These are phyloP conservation scores for Trichoderma sp. DNA, from an alignment of 2,329 filamentous ascomycete species.

Conservation along the genomic window DNA sequence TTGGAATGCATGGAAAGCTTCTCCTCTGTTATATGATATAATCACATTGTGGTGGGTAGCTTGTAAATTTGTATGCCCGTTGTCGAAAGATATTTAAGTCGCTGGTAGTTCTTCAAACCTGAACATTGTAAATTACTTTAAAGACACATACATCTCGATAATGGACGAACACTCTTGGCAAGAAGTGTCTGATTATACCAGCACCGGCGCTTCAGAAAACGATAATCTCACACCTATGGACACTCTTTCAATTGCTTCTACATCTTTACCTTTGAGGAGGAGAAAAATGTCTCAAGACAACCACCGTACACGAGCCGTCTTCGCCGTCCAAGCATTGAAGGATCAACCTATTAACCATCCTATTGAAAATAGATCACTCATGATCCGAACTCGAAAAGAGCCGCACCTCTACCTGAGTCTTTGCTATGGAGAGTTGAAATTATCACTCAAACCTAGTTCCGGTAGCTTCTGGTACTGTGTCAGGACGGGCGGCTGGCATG, in stretches of 20 bases:
- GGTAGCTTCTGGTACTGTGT: neutral
- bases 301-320: neutral
- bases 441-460: neutral
- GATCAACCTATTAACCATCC: neutral
- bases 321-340: neutral
- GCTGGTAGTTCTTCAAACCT: neutral
- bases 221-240: neutral
- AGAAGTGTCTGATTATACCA: neutral
- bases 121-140: neutral
- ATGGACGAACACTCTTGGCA: neutral
- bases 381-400: neutral
- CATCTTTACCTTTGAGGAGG: neutral
- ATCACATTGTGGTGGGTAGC: neutral
- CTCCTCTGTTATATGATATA: neutral
- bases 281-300: neutral
- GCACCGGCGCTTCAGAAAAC: neutral
- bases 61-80: neutral
- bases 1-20: neutral
- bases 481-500: neutral
- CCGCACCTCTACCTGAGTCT: neutral
- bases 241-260: neutral
- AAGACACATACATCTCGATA: neutral
- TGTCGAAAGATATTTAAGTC: neutral
- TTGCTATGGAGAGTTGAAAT: neutral
- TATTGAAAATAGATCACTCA: neutral